Percentiles rank a stretch among this genome's conserved stretches.
phyloP scores from a whole-genome alignment of 2,329 filamentous ascomycete species.

The Aurifilum marmelostoma region DNA sequence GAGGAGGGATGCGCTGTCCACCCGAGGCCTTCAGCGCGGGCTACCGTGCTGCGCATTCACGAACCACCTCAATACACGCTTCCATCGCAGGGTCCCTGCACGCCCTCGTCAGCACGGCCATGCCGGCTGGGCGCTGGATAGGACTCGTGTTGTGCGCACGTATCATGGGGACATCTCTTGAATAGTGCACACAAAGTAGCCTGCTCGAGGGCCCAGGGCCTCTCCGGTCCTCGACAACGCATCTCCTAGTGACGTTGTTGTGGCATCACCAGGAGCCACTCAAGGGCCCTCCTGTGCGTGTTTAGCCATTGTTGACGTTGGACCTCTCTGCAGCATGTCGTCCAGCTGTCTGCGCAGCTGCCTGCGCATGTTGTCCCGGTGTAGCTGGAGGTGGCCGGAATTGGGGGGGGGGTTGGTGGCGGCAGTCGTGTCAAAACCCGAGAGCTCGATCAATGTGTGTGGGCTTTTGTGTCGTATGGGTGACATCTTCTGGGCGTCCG shows the following conservation, averaged over 20 bases:
- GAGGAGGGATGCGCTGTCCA: conserved; percentile 1
- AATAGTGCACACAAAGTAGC: background rate
- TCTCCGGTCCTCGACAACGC: conserved; percentile 3
- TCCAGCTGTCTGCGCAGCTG: conserved; percentile 5
- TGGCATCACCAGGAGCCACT: background rate
- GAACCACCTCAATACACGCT: background rate
- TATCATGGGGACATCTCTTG: background rate
- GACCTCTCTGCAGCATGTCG: background rate
- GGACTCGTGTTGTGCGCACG: background rate
- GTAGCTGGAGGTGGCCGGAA: background rate
- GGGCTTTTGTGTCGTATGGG: background rate
- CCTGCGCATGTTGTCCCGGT: conserved; percentile 2
- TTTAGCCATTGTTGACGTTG: background rate
- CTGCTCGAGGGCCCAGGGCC: background rate
- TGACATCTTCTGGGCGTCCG: background rate
- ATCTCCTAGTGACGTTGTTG: conserved; percentile 1
- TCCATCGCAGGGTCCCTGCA: background rate
- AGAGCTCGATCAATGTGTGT: background rate
- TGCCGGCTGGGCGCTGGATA: background rate
- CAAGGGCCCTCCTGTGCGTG: background rate
- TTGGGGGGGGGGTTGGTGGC: background rate
- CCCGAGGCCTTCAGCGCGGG: background rate
- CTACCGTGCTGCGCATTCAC: background rate
- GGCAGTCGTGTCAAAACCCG: background rate
- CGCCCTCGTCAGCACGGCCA: conserved; percentile 1